Percentiles rank a stretch among this genome's conserved stretches.
These are phyloP conservation scores for Lithospermum erythrorhizon DNA, from an alignment of 257 asterid species.

Conservation along the genomic window DNA sequence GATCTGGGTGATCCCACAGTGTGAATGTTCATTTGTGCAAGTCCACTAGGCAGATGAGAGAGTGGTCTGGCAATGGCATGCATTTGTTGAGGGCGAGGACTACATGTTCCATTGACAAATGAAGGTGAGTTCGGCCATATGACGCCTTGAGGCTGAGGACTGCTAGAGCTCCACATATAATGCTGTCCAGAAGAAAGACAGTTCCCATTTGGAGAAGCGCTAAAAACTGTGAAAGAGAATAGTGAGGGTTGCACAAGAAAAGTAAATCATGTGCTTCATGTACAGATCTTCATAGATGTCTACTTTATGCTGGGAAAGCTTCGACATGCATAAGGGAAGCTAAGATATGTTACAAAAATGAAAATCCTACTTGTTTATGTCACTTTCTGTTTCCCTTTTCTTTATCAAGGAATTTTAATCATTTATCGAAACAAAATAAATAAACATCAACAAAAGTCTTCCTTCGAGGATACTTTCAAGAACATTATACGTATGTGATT, in stretches of 20 bases:
- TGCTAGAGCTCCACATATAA: slow-evolving; percentile 70
- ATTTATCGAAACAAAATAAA: no score
- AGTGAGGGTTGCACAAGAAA: background rate
- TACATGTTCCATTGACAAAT: slow-evolving; percentile 52
- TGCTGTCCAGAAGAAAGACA: slow-evolving; percentile 82
- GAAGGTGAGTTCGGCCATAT: slow-evolving; percentile 80
- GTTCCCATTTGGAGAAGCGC: slow-evolving; percentile 68
- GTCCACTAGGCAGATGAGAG: slow-evolving; percentile 49
- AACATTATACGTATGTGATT: no score
- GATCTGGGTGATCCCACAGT: slow-evolving; percentile 94
- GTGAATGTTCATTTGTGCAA: slow-evolving; percentile 52
- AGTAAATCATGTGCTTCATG: background rate
- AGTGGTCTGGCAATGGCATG: slow-evolving; percentile 69
- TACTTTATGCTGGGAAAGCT: background rate
- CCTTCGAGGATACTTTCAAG: no score
- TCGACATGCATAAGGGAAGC: no score
- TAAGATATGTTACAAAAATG: no score
- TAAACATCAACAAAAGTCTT: no score
- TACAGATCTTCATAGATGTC: no score
- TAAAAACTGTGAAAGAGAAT: slow-evolving; percentile 37
- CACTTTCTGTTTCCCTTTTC: no score
- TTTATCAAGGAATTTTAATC: no score
- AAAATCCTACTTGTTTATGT: no score
- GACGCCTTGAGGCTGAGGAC: slow-evolving; percentile 60
- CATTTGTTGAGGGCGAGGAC: slow-evolving; percentile 62